Evolutionary conservation across 495 filamentous ascomycete species (phyloP).

Genomic region (Hyphodiscus hymeniophilus): DNA sequence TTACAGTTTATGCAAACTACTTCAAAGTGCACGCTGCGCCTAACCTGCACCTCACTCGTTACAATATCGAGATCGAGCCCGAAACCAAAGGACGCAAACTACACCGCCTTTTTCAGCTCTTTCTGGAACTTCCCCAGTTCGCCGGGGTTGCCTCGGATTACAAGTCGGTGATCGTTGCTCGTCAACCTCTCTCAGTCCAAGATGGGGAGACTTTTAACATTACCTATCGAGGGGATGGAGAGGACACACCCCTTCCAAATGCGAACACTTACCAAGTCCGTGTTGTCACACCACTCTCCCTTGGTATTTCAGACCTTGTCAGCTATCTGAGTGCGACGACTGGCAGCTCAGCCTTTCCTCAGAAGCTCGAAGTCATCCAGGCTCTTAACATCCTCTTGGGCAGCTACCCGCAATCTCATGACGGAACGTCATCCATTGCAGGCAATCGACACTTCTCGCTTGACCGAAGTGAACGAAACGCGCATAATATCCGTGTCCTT

Average conservation of each 20-base stretch:
- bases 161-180: conserved; percentile 36
- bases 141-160: conserved; percentile 41
- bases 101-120: conserved; percentile 35
- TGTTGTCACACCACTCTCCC: conserved; percentile 29
- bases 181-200: conserved; percentile 20
- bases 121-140: conserved; percentile 39
- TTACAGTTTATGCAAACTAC: conserved; percentile 47
- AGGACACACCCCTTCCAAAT: conserved; percentile 27
- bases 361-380: conserved; percentile 32
- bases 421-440: conserved; percentile 23
- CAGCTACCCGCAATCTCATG: conserved; percentile 28
- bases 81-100: conserved; percentile 35
- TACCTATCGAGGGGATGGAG: conserved; percentile 20
- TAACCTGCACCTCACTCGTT: conserved; percentile 32
- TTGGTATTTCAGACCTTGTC: conserved; percentile 41
- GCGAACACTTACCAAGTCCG: conserved; percentile 33
- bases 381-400: conserved; percentile 42
- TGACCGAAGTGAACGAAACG: conserved; percentile 10
- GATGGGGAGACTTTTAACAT: conserved; percentile 25
- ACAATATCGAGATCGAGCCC: conserved; percentile 32
- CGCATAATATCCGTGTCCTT: conserved; percentile 17
- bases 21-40: conserved; percentile 31
- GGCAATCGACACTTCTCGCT: conserved; percentile 35
- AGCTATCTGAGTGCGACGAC: conserved; percentile 42
- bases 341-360: conserved; percentile 30